These are phyloP conservation scores for Pyrenula aspistea DNA, from an alignment of 495 filamentous ascomycete species.

Conservation along the genomic window DNA sequence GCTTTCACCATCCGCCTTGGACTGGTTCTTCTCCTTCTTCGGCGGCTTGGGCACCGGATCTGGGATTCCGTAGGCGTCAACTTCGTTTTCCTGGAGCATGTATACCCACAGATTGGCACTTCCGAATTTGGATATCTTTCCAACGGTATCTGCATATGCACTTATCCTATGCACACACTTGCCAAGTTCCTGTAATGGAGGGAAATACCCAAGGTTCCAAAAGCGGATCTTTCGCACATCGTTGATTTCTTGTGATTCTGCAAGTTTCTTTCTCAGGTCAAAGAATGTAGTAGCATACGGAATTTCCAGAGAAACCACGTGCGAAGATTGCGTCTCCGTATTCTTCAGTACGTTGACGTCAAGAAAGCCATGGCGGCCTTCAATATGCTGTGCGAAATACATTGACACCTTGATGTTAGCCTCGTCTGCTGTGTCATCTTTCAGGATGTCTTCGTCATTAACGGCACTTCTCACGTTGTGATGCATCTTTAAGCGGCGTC, in stretches of 20 bases:
- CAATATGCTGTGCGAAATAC: slow-evolving; percentile 13
- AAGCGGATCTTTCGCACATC: neutral
- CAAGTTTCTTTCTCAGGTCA: slow-evolving; percentile 32
- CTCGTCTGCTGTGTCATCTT: slow-evolving; percentile 5
- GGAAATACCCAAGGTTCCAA: neutral
- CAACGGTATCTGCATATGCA: neutral
- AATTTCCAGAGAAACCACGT: slow-evolving; percentile 20
- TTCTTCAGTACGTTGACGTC: neutral
- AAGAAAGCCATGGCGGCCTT: neutral
- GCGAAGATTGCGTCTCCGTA: neutral
- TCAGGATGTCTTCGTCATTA: slow-evolving; percentile 1
- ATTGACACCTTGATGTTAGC: slow-evolving; percentile 28
- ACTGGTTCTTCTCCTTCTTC: neutral
- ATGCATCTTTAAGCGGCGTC: slow-evolving; percentile 22
- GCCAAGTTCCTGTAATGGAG: neutral
- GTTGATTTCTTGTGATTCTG: slow-evolving; percentile 12
- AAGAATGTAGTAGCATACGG: slow-evolving; percentile 23
- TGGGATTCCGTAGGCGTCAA: neutral
- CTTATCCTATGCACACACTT: neutral
- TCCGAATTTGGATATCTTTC: neutral
- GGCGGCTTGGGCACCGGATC: neutral
- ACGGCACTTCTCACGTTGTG: slow-evolving; percentile 22
- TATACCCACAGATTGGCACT: neutral
- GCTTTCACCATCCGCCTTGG: neutral
- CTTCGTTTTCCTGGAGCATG: neutral